Evolutionary conservation across 2,329 filamentous ascomycete species (phyloP).

Genomic region (Thermomyces lanuginosus): DNA sequence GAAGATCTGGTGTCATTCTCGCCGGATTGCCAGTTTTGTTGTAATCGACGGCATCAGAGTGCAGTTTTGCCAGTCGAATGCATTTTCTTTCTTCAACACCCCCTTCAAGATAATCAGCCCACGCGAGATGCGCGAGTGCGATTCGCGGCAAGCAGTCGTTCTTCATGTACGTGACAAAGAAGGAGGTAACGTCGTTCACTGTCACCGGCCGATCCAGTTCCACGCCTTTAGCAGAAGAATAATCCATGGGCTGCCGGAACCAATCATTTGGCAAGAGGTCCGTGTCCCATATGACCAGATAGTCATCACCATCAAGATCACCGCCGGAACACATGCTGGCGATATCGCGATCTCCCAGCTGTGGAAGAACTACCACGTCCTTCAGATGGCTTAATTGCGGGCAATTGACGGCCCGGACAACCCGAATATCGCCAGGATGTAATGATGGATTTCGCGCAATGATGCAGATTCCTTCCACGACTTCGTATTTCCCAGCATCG

Average conservation of each 20-base stretch:
- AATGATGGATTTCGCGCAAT: slow-evolving; percentile 86
- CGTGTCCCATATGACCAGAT: slow-evolving; percentile 80
- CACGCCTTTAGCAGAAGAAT: slow-evolving; percentile 41
- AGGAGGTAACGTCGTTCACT: slow-evolving; percentile 57
- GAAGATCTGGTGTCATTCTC: slow-evolving; percentile 43
- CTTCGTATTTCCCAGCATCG: slow-evolving; percentile 38
- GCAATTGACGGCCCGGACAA: slow-evolving; percentile 68
- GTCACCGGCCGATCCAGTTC: slow-evolving; percentile 47
- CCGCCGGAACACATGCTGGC: slow-evolving; percentile 93
- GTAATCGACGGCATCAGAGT: slow-evolving; percentile 88
- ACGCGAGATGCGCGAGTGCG: slow-evolving; percentile 64
- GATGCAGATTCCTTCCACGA: slow-evolving; percentile 63
- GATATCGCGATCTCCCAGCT: slow-evolving; percentile 65
- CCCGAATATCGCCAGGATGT: slow-evolving; percentile 78
- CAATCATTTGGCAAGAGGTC: slow-evolving; percentile 53
- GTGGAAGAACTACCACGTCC: slow-evolving; percentile 76
- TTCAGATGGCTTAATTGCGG: slow-evolving; percentile 57
- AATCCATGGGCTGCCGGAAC: slow-evolving; percentile 66
- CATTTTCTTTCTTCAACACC: slow-evolving; percentile 57
- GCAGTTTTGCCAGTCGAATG: slow-evolving; percentile 58
- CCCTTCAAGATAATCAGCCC: slow-evolving; percentile 45
- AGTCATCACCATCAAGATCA: slow-evolving; percentile 91
- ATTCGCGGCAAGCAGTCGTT: slow-evolving; percentile 69
- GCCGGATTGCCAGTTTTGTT: slow-evolving; percentile 76
- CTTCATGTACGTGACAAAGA: slow-evolving; percentile 88